Evolutionary conservation across 1,284 basidiomycete genomes (phyloP).

Genomic region (Marasmius oreades): DNA sequence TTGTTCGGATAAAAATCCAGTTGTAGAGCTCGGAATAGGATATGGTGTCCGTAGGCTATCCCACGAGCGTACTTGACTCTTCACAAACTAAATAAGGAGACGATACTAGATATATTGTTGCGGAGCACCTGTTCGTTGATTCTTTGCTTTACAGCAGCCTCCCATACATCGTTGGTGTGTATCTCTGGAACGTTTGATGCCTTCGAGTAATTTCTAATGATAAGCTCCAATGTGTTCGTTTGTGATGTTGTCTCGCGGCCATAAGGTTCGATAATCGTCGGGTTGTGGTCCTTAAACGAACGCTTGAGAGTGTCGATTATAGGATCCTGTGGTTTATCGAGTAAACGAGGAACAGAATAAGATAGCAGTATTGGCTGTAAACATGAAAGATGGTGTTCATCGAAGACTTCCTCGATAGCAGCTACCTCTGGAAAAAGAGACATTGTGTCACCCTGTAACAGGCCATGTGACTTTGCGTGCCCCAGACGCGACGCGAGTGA

Average conservation of each 20-base stretch:
- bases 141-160: background rate
- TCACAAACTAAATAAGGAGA: constrained; percentile 2
- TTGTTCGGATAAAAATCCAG: constrained; percentile 67
- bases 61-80: constrained; percentile 57
- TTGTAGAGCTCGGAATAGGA: constrained; percentile 26
- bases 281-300: background rate
- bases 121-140: background rate
- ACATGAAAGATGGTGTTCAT: constrained; percentile 6
- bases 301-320: constrained; percentile 57
- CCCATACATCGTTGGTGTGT: background rate
- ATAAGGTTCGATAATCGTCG: background rate
- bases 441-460: background rate
- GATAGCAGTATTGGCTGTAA: constrained; percentile 36
- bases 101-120: background rate
- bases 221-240: background rate
- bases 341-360: constrained; percentile 58
- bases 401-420: background rate
- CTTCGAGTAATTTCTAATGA: background rate
- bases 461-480: no score
- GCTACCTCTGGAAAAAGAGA: background rate
- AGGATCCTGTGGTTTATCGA: constrained; percentile 72
- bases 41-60: constrained; percentile 45
- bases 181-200: no score
- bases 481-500: background rate
- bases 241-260: background rate